Evolutionary conservation across 768 basidiomycete genomes (phyloP), one percentile per base, ranked within the genome.

Genomic region (Suillus decipiens): DNA sequence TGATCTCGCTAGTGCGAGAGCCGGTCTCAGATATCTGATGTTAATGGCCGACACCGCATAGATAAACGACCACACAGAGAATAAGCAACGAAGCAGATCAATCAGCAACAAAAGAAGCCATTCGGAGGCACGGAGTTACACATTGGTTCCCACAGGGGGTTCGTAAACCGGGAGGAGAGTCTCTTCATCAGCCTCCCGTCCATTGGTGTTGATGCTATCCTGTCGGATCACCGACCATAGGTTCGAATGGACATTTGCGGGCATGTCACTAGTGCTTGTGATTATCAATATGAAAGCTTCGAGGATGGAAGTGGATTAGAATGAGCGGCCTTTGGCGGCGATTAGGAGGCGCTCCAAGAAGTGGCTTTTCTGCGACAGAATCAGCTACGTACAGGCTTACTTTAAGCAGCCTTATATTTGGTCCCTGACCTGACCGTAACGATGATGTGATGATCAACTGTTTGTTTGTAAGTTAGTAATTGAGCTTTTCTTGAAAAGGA

Each of bases 171-270:
- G 73, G 19, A 67, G 72, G 42, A 61, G 42, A 14, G 66, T 42
- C 8, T 73, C 67, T 37, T 64, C 58, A 28, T 66, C 68, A 12
- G 42, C 62, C 11, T 24, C 58, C 22, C 48, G n/a, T 1, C 19
- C 19, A 36, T 31, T 10, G 7, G 62, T 36, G 56, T 34, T 33
- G 31, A 62, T 19, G 24, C 42, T 50, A 56, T 75, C 68, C 59
- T 67, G 70, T 33, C 48, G 61, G 39, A 74, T 51, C 50, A 68
- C 39, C 5, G 65, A 65, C 72, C 74, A 74, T n/a, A 72, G 41
- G 28, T 28, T 57, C 12, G 56, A 14, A 34, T 34, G 59, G 36
- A n/a, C 12, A 57, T 48, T 60, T 14, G 31, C 28, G 36, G 45
- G n/a, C 56, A 57, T 56, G 28, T 28, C 28, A 28, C 28, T 28